A percentile compares a stretch with the other conserved stretches of the same genome.
These are phyloP conservation scores for Syncephalastrum sp. DNA, from an alignment of 371 early-diverging fungal genomes.

Conservation along the genomic window DNA sequence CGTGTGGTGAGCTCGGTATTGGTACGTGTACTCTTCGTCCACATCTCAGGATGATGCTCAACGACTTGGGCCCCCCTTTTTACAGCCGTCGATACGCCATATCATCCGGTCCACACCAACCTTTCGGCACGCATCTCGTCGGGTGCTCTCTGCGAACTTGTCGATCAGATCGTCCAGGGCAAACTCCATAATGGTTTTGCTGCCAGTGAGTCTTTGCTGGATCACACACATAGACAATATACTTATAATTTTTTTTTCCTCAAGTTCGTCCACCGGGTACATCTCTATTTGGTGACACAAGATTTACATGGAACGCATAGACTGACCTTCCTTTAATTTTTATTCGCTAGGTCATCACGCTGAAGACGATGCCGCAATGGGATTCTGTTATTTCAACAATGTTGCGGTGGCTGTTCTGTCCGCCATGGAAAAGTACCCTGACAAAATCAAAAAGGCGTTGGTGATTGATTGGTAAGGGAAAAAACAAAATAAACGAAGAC, in stretches of 20 bases:
- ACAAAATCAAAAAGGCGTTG: slow-evolving; percentile 51
- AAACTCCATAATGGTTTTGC: slow-evolving; percentile 65
- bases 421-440: slow-evolving; percentile 47
- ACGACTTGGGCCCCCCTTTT: background rate
- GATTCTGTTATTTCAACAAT: slow-evolving; percentile 71
- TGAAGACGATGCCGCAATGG: slow-evolving; percentile 66
- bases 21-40: slow-evolving; percentile 26
- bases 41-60: background rate
- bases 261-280: slow-evolving; percentile 58
- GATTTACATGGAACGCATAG: slow-evolving; percentile 4
- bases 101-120: slow-evolving; percentile 52
- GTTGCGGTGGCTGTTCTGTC: slow-evolving; percentile 63
- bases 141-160: slow-evolving; percentile 55
- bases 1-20: slow-evolving; percentile 56
- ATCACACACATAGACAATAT: too few species aligned
- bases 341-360: slow-evolving; percentile 56
- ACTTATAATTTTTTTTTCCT: too few species aligned
- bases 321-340: too few species aligned
- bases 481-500: too few species aligned
- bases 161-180: slow-evolving; percentile 53
- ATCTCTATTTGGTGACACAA: slow-evolving; percentile 2
- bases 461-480: slow-evolving; percentile 57
- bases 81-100: slow-evolving; percentile 58
- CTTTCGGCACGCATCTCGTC: slow-evolving; percentile 57
- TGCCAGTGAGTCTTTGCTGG: slow-evolving; percentile 48